Evolutionary conservation across 371 early-diverging fungal species (phyloP).

Genomic region (Mortierella sp.): DNA sequence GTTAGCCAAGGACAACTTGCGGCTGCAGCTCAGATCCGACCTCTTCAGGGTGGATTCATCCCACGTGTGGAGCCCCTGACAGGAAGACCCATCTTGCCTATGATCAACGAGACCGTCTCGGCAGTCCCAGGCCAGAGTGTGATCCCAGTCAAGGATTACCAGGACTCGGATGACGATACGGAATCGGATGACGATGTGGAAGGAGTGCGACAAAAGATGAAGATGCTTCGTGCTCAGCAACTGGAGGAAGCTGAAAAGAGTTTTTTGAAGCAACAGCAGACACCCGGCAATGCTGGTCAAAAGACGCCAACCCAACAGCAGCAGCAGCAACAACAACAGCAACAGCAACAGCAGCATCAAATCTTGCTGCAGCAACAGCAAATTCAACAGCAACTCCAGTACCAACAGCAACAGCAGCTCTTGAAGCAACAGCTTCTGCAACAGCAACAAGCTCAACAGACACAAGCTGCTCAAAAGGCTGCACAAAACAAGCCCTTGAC

Average conservation of each 20-base stretch:
- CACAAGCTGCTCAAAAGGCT: too few species aligned
- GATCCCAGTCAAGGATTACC: constrained; percentile 51
- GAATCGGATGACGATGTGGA: constrained; percentile 56
- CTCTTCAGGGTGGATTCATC: constrained; percentile 52
- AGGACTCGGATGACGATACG: constrained; percentile 55
- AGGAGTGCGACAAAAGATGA: constrained; percentile 53
- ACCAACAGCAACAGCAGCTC: constrained; percentile 42
- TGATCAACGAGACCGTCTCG: constrained; percentile 53
- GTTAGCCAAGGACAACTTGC: constrained; percentile 29
- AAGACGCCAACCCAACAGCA: not conserved
- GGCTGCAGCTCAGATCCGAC: constrained; percentile 38
- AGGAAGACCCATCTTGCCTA: constrained; percentile 46
- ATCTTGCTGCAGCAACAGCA: constrained; percentile 33
- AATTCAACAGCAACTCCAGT: constrained; percentile 35
- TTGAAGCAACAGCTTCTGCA: too few species aligned
- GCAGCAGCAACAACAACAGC: constrained; percentile 37
- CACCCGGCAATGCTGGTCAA: constrained; percentile 3
- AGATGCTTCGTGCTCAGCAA: constrained; percentile 44
- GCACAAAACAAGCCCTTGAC: constrained; percentile 14
- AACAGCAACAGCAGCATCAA: constrained; percentile 36
- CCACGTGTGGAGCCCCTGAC: constrained; percentile 46
- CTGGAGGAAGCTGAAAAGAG: constrained; percentile 43
- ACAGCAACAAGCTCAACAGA: too few species aligned
- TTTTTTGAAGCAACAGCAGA: constrained; percentile 20
- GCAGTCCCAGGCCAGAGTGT: constrained; percentile 54